Base-by-base conservation (phyloP, 106 monocot genomes). In the Allium cepa region DNA sequence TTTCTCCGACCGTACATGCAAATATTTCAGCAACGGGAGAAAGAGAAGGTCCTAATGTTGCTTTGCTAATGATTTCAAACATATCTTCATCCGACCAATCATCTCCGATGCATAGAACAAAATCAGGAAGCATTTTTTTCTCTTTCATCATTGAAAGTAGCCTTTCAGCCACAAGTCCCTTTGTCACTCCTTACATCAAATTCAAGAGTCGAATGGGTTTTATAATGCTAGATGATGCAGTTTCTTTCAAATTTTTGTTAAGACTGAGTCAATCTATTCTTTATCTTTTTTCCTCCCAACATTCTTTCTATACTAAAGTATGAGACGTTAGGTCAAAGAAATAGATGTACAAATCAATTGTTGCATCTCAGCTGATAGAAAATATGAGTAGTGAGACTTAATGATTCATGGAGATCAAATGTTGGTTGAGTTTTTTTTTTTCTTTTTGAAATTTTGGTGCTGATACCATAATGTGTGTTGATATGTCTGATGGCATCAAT, bases 81-180 rank as follows among this genome's bases (percentile, higher is more conserved):
- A 84, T 84, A 28, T 84, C 83, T 57, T 84, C 83, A 46, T 84
- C 83, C 0, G 83, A 84, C 64, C 79, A 50, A 26, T 84, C 83
- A 50, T 84, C 83, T 8, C 83, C 83, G 8, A 79, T 84, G 60
- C 83, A 84, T 8, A 84, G 72, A 69, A 84, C 83, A 57, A 84
- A 84, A 61, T 84, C 79, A 0, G 83, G 72, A 13, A 76, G 79
- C 72, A 61, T 61, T 2, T 51, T 64, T 53, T 66, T 84, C 22
- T 69, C 56, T 18, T 45, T 22, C 79, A 76, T 79, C 4, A 64
- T 61, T 10, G 76, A 63, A 5, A 84, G 75, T 67, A 84, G 83
- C 11, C 69, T 64, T 26, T 76, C 79, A 0, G 76, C 83, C 14
- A 84, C 75, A 16, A 84, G 47, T 14, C 83, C 79, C 55, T 84